These are phyloP conservation scores for Acer negundo DNA, from an alignment of 345 rosid species.

Conservation along the genomic window DNA sequence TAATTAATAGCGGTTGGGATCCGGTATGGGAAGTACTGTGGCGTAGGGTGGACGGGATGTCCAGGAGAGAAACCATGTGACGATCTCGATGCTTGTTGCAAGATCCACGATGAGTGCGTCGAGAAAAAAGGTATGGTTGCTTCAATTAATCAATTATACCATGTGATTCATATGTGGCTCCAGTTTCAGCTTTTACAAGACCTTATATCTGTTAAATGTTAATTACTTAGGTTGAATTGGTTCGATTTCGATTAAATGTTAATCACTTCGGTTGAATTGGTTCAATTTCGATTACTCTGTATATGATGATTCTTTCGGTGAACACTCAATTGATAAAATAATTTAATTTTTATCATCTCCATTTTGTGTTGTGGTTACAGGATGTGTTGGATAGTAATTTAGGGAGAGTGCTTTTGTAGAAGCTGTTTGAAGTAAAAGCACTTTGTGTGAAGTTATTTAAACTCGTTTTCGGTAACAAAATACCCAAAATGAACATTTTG, in stretches of 20 bases:
- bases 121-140: constrained; percentile 53
- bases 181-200: too few species aligned
- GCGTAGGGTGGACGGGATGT: constrained; percentile 89
- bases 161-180: too few species aligned
- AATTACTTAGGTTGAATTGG: too few species aligned
- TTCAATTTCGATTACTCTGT: not conserved
- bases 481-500: too few species aligned
- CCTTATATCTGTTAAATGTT: too few species aligned
- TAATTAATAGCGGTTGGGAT: constrained; percentile 55
- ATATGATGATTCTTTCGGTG: not conserved
- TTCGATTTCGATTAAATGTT: not conserved
- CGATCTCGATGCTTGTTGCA: constrained; percentile 84
- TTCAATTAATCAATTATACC: too few species aligned
- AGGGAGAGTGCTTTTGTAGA: not conserved
- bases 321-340: not conserved
- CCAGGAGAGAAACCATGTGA: constrained; percentile 90
- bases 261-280: not conserved
- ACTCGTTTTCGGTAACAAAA: too few species aligned
- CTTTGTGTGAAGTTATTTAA: not conserved
- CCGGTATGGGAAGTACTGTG: constrained; percentile 94
- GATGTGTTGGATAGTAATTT: too few species aligned
- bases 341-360: not conserved
- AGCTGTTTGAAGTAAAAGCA: not conserved
- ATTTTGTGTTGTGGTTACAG: not conserved
- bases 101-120: constrained; percentile 85